These are phyloP conservation scores for Uncinocarpus reesii DNA, from an alignment of 2,329 filamentous ascomycete genomes.

Conservation along the genomic window DNA sequence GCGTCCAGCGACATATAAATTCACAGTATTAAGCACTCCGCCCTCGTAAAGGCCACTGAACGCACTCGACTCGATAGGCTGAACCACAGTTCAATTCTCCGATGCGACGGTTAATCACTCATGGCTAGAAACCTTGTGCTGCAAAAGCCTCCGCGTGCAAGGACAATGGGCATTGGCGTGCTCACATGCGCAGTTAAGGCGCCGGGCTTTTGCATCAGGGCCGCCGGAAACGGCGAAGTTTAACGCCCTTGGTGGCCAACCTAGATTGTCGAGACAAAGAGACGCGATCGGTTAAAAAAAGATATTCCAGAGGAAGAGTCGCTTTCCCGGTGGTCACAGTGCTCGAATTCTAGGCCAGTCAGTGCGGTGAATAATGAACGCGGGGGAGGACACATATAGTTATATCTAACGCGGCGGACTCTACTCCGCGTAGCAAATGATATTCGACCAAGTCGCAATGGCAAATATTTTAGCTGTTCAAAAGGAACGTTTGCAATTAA, in stretches of 20 bases:
- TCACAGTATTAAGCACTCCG: neutral
- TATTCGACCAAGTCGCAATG: too few relatives aligned
- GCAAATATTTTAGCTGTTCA: too few relatives aligned
- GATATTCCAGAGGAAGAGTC: neutral
- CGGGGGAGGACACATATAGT: too few relatives aligned
- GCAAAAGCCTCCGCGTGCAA: neutral
- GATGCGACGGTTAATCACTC: conserved; percentile 7
- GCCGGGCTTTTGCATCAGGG: neutral
- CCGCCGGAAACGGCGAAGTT: conserved; percentile 9
- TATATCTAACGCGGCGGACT: too few relatives aligned
- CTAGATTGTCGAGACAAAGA: neutral
- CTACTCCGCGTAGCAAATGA: too few relatives aligned
- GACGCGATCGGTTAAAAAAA: neutral
- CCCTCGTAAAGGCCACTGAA: neutral
- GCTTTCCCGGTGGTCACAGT: too few relatives aligned
- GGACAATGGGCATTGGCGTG: neutral
- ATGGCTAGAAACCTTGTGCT: conserved; percentile 1
- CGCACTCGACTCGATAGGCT: neutral
- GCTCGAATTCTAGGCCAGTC: too few relatives aligned
- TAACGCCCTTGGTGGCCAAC: neutral
- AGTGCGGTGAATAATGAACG: too few relatives aligned
- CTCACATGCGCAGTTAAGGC: neutral
- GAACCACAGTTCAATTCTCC: neutral
- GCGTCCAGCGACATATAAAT: neutral
- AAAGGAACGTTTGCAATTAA: too few relatives aligned